Evolutionary conservation across 495 filamentous ascomycete species (phyloP).

Genomic region (Penicillium tannophilum): DNA sequence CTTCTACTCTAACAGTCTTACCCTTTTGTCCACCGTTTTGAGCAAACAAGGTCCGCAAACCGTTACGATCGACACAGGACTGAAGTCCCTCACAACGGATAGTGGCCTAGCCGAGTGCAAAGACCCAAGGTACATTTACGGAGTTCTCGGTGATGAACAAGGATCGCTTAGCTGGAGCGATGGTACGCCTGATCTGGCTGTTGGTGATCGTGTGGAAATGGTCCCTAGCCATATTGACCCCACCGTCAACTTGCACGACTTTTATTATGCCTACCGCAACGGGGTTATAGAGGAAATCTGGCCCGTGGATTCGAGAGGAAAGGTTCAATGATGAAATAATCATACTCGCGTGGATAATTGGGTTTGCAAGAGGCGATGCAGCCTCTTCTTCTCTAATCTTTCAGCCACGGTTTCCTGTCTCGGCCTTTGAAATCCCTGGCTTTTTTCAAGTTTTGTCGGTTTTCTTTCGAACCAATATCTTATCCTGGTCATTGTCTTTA

Average conservation of each 20-base stretch:
- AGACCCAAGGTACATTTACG: constrained; percentile 33
- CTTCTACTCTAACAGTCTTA: constrained; percentile 40
- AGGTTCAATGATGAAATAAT: constrained; percentile 35
- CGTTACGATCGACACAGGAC: constrained; percentile 39
- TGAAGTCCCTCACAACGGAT: constrained; percentile 44
- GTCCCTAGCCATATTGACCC: constrained; percentile 45
- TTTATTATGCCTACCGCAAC: constrained; percentile 37
- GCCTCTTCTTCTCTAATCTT: not conserved
- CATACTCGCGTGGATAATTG: not conserved
- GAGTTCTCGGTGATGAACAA: constrained; percentile 42
- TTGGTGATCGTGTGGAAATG: constrained; percentile 42
- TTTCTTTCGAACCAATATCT: not conserved
- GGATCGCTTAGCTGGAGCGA: constrained; percentile 37
- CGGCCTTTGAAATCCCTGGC: not conserved
- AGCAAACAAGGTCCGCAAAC: constrained; percentile 36
- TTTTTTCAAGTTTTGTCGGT: not conserved
- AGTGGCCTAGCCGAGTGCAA: constrained; percentile 43
- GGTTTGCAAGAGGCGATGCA: not conserved
- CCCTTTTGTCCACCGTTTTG: constrained; percentile 37
- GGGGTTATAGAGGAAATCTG: constrained; percentile 42
- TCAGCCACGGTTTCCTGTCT: not conserved
- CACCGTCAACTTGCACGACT: constrained; percentile 41
- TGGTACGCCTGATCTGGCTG: constrained; percentile 23
- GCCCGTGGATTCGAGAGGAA: constrained; percentile 41
- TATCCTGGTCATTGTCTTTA: not conserved